Evolutionary conservation across 345 rosid species (phyloP).

Genomic region (Populus nigra): DNA sequence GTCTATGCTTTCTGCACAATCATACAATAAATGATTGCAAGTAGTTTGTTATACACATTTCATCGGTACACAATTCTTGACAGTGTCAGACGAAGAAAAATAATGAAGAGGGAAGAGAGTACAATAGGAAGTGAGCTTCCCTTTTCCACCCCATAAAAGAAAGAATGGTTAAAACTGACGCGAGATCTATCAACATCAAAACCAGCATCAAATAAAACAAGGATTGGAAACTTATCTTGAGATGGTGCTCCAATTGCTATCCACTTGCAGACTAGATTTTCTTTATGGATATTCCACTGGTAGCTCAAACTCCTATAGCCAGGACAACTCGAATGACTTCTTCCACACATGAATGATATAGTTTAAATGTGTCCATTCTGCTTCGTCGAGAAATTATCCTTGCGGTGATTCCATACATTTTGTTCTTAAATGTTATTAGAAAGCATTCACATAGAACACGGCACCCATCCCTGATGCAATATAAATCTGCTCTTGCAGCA

Average conservation of each 20-base stretch:
- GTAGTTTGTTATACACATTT: background rate
- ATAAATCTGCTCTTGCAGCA: constrained; percentile 37
- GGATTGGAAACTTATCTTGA: constrained; percentile 14
- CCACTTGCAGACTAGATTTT: background rate
- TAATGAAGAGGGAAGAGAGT: background rate
- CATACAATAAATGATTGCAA: too few species aligned
- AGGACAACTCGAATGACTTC: constrained; percentile 1
- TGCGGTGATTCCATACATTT: background rate
- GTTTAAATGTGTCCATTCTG: background rate
- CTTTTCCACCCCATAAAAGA: background rate
- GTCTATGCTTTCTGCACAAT: background rate
- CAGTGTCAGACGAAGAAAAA: background rate
- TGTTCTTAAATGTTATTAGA: constrained; percentile 1
- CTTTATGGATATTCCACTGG: background rate
- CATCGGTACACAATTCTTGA: too few species aligned
- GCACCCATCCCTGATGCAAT: constrained; percentile 15
- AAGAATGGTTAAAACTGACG: background rate
- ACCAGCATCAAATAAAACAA: background rate
- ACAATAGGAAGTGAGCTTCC: background rate
- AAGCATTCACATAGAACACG: background rate
- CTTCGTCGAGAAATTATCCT: background rate
- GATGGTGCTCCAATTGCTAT: background rate
- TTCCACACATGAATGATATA: background rate
- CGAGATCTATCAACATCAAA: background rate
- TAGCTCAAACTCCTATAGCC: background rate